A percentile compares a stretch with the other conserved stretches of the same genome.
phyloP scores from a whole-genome alignment of 225 moss, liverwort and hornwort genomes.

The Pseudisothecium myosuroides region DNA sequence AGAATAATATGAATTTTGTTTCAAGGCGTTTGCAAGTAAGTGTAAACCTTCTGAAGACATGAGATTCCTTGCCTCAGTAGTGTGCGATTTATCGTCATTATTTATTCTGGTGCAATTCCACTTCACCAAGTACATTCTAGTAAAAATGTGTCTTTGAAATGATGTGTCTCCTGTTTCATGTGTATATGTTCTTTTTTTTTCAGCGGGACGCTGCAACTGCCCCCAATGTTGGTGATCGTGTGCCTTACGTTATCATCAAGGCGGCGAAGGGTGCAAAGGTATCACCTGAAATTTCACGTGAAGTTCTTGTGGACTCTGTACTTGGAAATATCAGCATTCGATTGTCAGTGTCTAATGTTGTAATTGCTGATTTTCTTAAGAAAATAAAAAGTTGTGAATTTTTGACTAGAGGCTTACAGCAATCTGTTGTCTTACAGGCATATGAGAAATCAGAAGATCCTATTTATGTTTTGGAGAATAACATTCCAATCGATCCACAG shows the following conservation, averaged over 20 bases:
- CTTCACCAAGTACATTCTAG: neutral
- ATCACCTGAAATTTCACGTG: neutral
- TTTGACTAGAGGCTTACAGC: neutral
- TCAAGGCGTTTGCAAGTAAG: neutral
- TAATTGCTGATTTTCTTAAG: neutral
- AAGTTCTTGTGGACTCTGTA: neutral
- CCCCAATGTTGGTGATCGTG: slow-evolving; percentile 95
- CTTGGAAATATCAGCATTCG: neutral
- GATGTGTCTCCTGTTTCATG: neutral
- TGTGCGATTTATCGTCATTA: neutral
- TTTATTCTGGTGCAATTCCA: neutral
- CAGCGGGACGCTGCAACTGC: slow-evolving; percentile 98
- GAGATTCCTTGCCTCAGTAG: neutral
- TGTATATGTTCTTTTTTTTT: neutral
- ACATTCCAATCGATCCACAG: slow-evolving; percentile 89
- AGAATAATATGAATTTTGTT: neutral
- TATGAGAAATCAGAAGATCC: slow-evolving; percentile 99
- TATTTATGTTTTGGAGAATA: slow-evolving; percentile 94
- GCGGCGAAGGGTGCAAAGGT: slow-evolving; percentile 98
- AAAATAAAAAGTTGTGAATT: neutral
- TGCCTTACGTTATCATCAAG: slow-evolving; percentile 95
- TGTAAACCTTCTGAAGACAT: neutral
- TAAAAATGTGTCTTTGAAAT: neutral
- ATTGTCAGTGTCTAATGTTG: neutral
- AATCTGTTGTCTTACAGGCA: slow-evolving; percentile 39